A percentile compares a stretch with the other conserved stretches of the same genome.
Conservation (phyloP, 163 green algal genomes). For the Volvox carteri region DNA sequence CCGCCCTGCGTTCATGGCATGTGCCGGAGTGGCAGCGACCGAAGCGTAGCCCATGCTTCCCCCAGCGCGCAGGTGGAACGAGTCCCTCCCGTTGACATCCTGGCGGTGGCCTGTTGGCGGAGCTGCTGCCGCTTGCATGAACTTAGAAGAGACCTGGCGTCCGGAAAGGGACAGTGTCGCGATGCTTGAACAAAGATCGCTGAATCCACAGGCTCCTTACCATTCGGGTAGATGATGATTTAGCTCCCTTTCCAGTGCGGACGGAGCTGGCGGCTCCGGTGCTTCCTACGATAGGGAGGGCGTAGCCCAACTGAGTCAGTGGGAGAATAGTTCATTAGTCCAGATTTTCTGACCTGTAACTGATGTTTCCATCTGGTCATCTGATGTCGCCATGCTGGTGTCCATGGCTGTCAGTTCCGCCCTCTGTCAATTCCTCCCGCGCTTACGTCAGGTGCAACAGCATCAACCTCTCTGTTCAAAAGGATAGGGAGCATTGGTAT, state of each 20-base stretch:
- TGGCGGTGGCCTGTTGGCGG: not conserved
- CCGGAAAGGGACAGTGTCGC: not conserved
- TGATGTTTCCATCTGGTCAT: slow-evolving; percentile 35
- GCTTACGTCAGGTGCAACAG: no score
- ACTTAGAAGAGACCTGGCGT: slow-evolving; percentile 21
- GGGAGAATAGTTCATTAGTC: no score
- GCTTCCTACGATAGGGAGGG: slow-evolving; percentile 38
- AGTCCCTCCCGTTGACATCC: not conserved
- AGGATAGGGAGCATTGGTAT: no score
- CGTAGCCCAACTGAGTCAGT: no score
- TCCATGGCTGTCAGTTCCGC: slow-evolving; percentile 23
- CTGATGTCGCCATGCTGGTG: not conserved
- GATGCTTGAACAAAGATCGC: not conserved
- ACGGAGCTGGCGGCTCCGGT: slow-evolving; percentile 4
- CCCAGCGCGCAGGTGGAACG: not conserved
- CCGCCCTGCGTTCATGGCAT: not conserved
- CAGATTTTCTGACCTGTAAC: slow-evolving; percentile 44
- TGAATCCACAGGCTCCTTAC: not conserved
- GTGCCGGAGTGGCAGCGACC: not conserved
- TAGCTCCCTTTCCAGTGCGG: not conserved
- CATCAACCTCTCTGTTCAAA: no score
- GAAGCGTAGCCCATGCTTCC: slow-evolving; percentile 3
- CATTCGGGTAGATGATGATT: slow-evolving; percentile 12
- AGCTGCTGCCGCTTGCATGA: not conserved
- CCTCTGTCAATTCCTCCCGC: not conserved